Conservation (phyloP, 2,329 filamentous ascomycete genomes). For the Phaeosphaeriaceae sp. region DNA sequence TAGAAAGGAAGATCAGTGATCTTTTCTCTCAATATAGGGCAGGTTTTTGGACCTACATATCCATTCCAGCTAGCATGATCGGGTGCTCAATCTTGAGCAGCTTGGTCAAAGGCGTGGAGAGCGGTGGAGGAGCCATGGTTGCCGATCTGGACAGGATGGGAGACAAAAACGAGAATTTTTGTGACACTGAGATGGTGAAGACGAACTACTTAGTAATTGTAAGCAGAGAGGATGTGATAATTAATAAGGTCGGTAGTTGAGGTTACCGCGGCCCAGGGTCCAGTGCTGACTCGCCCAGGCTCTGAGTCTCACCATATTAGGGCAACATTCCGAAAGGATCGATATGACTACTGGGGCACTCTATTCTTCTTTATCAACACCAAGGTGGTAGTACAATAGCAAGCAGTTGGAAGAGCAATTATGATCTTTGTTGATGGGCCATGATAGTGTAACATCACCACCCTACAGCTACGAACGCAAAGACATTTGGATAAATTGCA, state of each 20-base stretch:
- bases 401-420: too few relatives aligned
- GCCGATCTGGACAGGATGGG: background rate
- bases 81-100: constrained; percentile 31
- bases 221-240: background rate
- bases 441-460: too few relatives aligned
- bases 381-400: too few relatives aligned
- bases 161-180: constrained; percentile 1
- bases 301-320: background rate
- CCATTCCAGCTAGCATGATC: constrained; percentile 40
- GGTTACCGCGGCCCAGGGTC: constrained; percentile 4
- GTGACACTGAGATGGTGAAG: background rate
- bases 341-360: too few relatives aligned
- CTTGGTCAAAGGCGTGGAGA: constrained; percentile 28
- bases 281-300: constrained; percentile 10
- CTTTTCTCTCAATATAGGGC: too few relatives aligned
- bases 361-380: too few relatives aligned
- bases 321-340: background rate
- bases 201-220: background rate
- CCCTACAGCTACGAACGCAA: too few relatives aligned
- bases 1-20: too few relatives aligned
- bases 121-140: constrained; percentile 14
- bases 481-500: too few relatives aligned
- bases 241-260: background rate
- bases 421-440: too few relatives aligned
- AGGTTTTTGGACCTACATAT: background rate